Base-by-base conservation (phyloP, 1,284 basidiomycete species). In the Marasmius fiardii region DNA sequence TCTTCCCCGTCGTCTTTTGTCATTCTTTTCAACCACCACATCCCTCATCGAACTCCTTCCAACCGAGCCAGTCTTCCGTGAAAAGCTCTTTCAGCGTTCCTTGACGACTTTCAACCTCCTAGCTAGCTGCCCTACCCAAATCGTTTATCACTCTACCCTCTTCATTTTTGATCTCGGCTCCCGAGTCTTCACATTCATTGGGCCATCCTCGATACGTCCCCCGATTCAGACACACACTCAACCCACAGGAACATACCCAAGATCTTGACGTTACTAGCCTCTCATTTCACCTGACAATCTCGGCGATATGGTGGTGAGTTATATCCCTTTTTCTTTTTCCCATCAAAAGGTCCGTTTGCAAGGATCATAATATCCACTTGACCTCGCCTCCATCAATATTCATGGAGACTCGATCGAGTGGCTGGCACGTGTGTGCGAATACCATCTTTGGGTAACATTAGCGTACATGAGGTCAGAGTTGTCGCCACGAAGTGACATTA, bases 401-500 rank as follows among this genome's bases (percentile, higher is more conserved):
- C 39, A 43, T 47, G 35, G 50, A 52, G 33, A 41, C n/a, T n/a
- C n/a, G n/a, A 45, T 28, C 43, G 4, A 18, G 34, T 28, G 28
- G 26, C 23, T 26, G 20, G 51, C 59, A 58, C 61, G 55, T 57
- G 54, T 52, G 51, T 48, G 31, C 48, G 41, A 16, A 23, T 26
- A 21, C 53, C 12, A 47, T 48, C 45, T 44, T 45, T 37, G 31
- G 43, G 26, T 4, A 47, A 31, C 35, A 52, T 50, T 20, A 45
- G 6, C 26, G 53, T 57, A 51, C 68, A 69, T 68, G 66, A 65
- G 65, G 63, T 67, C 63, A 64, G 64, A 44, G 51, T 44, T 47
- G 49, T 51, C 37, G 48, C 45, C 50, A 57, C 44, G 39, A 20
- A 44, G 34, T 23, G 43, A 47, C 18, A 26, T 8, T 28, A 41